Evolutionary conservation across 2,329 filamentous ascomycete species (phyloP).

Genomic region (Albifimbria verrucaria): DNA sequence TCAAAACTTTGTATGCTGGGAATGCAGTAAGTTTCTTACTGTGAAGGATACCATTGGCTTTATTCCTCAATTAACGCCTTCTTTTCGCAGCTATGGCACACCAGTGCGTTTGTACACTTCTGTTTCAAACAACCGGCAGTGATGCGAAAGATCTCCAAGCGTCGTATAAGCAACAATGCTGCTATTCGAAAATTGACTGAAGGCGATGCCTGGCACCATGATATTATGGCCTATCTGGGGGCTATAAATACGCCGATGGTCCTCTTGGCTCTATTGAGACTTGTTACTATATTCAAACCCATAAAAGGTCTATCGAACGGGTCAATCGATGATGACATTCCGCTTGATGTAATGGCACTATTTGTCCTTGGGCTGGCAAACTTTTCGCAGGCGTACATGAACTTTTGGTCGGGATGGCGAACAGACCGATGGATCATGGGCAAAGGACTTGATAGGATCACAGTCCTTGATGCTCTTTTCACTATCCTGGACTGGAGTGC

Average conservation of each 20-base stretch:
- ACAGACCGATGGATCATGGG: constrained; percentile 22
- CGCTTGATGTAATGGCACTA: constrained; percentile 16
- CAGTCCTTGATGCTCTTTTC: constrained; percentile 18
- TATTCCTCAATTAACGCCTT: not conserved
- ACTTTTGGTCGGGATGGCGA: constrained; percentile 13
- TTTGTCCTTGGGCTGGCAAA: constrained; percentile 19
- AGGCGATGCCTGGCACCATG: constrained; percentile 21
- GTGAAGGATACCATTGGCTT: not conserved
- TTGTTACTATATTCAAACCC: constrained; percentile 12
- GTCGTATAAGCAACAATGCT: constrained; percentile 7
- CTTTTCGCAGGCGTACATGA: constrained; percentile 20
- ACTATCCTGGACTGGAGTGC: constrained; percentile 16
- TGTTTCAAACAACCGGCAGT: constrained; percentile 11
- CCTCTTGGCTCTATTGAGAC: constrained; percentile 14
- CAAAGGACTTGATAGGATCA: constrained; percentile 20
- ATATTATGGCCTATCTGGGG: constrained; percentile 21
- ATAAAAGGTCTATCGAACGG: constrained; percentile 8
- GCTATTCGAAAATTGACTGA: constrained; percentile 5
- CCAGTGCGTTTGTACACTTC: constrained; percentile 16
- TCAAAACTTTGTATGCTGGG: constrained; percentile 14
- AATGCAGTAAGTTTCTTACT: constrained; percentile 13
- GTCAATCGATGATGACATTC: constrained; percentile 10
- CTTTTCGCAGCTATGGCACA: not conserved
- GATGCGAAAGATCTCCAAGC: constrained; percentile 14
- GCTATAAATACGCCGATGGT: constrained; percentile 17